Percentiles rank a stretch among this genome's conserved stretches.
Conservation (phyloP, 2,329 filamentous ascomycete species). For the Iodosphaeria phyllophila region DNA sequence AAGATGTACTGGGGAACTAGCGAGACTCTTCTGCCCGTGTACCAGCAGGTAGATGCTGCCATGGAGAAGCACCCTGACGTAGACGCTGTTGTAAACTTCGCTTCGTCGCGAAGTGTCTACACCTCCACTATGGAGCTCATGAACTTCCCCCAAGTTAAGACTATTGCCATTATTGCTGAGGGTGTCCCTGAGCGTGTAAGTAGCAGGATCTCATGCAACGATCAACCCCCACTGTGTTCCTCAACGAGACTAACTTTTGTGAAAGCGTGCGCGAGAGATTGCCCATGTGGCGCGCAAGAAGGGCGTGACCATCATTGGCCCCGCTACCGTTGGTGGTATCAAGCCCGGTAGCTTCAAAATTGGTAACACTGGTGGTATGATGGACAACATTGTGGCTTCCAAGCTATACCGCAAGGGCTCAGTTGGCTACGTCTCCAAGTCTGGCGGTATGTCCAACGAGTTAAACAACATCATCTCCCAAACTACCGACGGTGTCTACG, state of each 20-base stretch:
- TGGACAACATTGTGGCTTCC: slow-evolving; percentile 99
- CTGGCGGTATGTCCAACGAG: slow-evolving; percentile 99
- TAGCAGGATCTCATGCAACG: too few species aligned
- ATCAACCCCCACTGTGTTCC: too few species aligned
- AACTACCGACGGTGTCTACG: slow-evolving; percentile 93
- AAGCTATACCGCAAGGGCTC: slow-evolving; percentile 99
- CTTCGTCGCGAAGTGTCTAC: slow-evolving; percentile 96
- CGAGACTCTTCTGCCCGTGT: slow-evolving; percentile 95
- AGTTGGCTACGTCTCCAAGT: slow-evolving; percentile 98
- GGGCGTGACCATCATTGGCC: slow-evolving; percentile 96
- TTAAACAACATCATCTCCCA: slow-evolving; percentile 98
- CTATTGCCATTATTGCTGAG: slow-evolving; percentile 98
- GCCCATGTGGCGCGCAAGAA: slow-evolving; percentile 94
- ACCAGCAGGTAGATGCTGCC: slow-evolving; percentile 85
- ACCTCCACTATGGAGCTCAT: slow-evolving; percentile 97
- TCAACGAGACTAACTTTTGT: slow-evolving; percentile 5
- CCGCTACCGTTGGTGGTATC: slow-evolving; percentile 96
- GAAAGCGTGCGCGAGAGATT: slow-evolving; percentile 87
- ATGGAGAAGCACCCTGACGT: slow-evolving; percentile 94
- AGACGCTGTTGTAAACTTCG: slow-evolving; percentile 98
- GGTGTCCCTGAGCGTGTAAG: slow-evolving; percentile 94
- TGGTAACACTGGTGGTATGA: slow-evolving; percentile 99
- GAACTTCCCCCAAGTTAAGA: slow-evolving; percentile 92
- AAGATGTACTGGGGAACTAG: slow-evolving; percentile 99
- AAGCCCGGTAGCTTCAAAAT: slow-evolving; percentile 99